phyloP scores from a whole-genome alignment of 495 filamentous ascomycete genomes.

The Aspergillus ostianus region DNA sequence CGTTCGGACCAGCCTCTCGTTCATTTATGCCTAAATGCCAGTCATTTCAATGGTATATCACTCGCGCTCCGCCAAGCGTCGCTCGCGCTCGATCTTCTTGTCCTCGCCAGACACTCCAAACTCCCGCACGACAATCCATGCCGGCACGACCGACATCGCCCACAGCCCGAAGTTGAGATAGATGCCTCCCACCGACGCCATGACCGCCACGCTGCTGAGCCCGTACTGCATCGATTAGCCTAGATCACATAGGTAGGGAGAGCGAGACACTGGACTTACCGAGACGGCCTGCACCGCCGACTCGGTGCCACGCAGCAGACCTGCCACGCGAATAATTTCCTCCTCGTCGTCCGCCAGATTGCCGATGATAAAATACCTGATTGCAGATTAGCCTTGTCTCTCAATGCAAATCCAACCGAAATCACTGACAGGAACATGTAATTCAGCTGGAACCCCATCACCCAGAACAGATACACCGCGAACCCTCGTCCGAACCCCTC shows the following conservation, averaged over 20 bases:
- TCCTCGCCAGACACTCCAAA: slow-evolving; percentile 44
- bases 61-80: background rate
- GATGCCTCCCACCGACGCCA: slow-evolving; percentile 57
- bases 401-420: background rate
- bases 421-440: slow-evolving; percentile 57
- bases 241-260: too few species aligned
- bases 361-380: slow-evolving; percentile 59
- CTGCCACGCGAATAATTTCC: slow-evolving; percentile 60
- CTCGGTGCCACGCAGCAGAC: slow-evolving; percentile 59
- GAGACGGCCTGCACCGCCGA: slow-evolving; percentile 62
- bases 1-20: too few species aligned
- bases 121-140: slow-evolving; percentile 57
- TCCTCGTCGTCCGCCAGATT: slow-evolving; percentile 54
- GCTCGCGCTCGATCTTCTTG: slow-evolving; percentile 20
- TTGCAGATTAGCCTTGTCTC: slow-evolving; percentile 9
- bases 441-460: slow-evolving; percentile 60
- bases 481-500: slow-evolving; percentile 57
- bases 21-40: too few species aligned
- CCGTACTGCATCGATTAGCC: slow-evolving; percentile 44
- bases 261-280: slow-evolving; percentile 21
- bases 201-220: slow-evolving; percentile 51
- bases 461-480: slow-evolving; percentile 57
- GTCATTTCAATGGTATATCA: too few species aligned
- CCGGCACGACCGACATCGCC: slow-evolving; percentile 53
- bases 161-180: slow-evolving; percentile 65